phyloP scores from a whole-genome alignment of 257 asterid species.

The Salvia miltiorrhiza region DNA sequence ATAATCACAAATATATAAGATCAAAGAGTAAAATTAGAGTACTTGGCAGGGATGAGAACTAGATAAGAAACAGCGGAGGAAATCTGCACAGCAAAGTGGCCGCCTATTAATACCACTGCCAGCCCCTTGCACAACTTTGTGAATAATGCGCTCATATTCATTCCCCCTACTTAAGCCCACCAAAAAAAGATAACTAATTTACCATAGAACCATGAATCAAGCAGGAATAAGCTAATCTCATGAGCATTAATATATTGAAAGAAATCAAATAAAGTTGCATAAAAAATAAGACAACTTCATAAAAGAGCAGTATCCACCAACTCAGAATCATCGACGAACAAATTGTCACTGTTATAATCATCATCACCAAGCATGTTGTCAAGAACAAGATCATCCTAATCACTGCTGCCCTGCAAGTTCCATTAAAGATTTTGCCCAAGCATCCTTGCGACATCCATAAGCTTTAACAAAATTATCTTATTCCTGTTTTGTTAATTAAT shows the following conservation, averaged over 20 bases:
- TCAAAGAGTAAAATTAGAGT: conserved; percentile 14
- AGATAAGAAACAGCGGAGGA: conserved; percentile 73
- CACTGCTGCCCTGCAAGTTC: conserved; percentile 66
- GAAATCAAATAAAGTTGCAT: not conserved
- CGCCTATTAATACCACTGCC: conserved; percentile 73
- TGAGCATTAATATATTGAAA: not conserved
- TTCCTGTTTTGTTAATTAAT: no score
- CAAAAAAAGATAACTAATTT: not conserved
- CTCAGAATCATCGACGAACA: conserved; percentile 85
- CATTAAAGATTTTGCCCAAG: no score
- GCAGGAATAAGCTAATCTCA: not conserved
- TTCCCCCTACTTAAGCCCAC: conserved; percentile 31
- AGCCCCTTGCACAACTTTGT: conserved; percentile 86
- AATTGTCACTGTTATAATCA: conserved; percentile 87
- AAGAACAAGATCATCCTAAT: conserved; percentile 71
- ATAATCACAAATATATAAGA: not conserved
- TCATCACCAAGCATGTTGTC: conserved; percentile 84
- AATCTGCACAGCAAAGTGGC: conserved; percentile 75
- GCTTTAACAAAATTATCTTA: no score
- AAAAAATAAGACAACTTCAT: not conserved
- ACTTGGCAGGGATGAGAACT: conserved; percentile 97
- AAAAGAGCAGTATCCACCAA: conserved; percentile 49
- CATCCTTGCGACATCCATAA: no score
- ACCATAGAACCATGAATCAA: conserved; percentile 7
- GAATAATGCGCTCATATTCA: conserved; percentile 51